Evolutionary conservation across 352 stramenopile species (phyloP).

Genomic region (Globisporangium splendens): DNA sequence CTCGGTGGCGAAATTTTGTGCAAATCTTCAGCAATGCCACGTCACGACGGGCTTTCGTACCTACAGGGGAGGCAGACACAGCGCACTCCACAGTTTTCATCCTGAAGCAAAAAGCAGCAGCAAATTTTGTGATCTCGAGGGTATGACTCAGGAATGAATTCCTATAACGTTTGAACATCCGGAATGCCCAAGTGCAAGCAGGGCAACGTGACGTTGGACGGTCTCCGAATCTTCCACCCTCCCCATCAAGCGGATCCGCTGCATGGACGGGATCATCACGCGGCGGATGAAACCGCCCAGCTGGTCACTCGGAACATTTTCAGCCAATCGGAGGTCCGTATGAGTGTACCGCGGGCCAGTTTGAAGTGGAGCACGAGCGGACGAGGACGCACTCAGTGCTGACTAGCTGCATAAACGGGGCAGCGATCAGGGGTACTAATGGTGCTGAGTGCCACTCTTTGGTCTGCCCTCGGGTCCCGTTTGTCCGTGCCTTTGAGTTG

Average conservation of each 20-base stretch:
- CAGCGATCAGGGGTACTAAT: background rate
- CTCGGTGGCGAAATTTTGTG: too few species aligned
- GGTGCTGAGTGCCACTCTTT: background rate
- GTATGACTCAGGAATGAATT: too few species aligned
- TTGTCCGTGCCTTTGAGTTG: constrained; percentile 3
- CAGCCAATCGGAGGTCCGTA: background rate
- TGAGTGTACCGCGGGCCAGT: background rate
- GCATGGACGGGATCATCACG: background rate
- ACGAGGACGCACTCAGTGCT: background rate
- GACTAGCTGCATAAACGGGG: background rate
- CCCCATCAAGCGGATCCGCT: background rate
- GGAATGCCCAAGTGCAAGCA: too few species aligned
- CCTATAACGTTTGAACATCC: too few species aligned
- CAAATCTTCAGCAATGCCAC: too few species aligned
- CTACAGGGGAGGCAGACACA: too few species aligned
- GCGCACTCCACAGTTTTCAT: too few species aligned
- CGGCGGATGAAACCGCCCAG: too few species aligned
- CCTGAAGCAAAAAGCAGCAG: too few species aligned
- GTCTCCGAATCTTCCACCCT: background rate
- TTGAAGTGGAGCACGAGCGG: background rate
- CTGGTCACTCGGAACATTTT: background rate
- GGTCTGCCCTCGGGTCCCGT: background rate
- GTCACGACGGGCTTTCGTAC: too few species aligned
- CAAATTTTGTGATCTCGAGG: too few species aligned
- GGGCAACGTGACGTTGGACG: too few species aligned